phyloP scores from a whole-genome alignment of 225 moss, liverwort and hornwort species.

The Sphagnum tenellum region DNA sequence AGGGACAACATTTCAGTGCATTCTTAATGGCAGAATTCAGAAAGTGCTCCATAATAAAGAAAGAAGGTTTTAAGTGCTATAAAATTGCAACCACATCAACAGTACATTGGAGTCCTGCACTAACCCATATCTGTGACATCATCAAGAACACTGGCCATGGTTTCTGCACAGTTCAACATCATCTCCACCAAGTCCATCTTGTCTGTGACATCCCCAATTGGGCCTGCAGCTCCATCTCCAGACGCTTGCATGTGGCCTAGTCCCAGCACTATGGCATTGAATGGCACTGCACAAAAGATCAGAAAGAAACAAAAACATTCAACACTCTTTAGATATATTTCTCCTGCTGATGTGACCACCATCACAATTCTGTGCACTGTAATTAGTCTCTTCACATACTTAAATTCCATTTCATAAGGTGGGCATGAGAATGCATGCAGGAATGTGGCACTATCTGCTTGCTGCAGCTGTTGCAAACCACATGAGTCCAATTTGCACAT shows the following conservation, averaged over 20 bases:
- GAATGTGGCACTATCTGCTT: too few species aligned
- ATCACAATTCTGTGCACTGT: too few species aligned
- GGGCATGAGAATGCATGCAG: too few species aligned
- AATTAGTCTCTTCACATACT: too few species aligned
- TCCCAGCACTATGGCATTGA: conserved; percentile 75
- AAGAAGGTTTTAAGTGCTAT: too few species aligned
- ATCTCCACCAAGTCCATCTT: conserved; percentile 69
- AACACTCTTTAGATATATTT: neutral
- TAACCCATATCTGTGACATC: conserved; percentile 82
- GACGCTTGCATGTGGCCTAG: conserved; percentile 62
- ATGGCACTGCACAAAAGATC: conserved; percentile 37
- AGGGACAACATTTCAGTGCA: neutral
- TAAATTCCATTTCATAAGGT: too few species aligned
- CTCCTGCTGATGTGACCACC: too few species aligned
- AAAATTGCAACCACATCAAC: too few species aligned
- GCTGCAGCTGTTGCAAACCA: too few species aligned
- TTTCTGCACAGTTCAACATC: conserved; percentile 81
- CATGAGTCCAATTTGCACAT: too few species aligned
- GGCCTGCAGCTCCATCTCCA: conserved; percentile 28
- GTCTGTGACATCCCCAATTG: conserved; percentile 28
- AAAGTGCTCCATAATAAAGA: too few species aligned
- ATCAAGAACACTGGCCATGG: conserved; percentile 73
- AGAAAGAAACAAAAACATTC: neutral
- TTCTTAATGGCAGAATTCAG: too few species aligned
- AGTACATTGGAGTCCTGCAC: neutral